Percentiles rank a stretch among this genome's conserved stretches.
phyloP scores from a whole-genome alignment of 352 stramenopile species.

The Blastocystis sp. region DNA sequence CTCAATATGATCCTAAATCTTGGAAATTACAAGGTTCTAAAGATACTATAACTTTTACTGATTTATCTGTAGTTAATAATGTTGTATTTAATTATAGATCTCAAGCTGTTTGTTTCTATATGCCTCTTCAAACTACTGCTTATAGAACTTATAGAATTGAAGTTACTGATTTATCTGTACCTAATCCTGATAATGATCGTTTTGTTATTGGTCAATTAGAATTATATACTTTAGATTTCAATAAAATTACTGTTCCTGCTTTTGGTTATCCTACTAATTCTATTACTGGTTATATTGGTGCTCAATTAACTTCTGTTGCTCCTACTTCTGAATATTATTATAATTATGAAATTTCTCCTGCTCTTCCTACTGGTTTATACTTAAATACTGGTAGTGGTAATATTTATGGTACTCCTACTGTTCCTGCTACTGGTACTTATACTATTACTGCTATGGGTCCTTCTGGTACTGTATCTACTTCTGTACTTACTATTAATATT shows the following conservation, averaged over 20 bases:
- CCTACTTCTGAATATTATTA: background rate
- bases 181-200: no score
- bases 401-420: constrained; percentile 4
- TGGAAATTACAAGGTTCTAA: constrained; percentile 17
- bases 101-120: constrained; percentile 34
- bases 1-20: background rate
- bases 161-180: no score
- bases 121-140: constrained; percentile 13
- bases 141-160: background rate
- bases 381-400: no score
- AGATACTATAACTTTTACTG: background rate
- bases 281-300: constrained; percentile 1
- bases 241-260: background rate
- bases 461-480: background rate
- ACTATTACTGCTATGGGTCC: constrained; percentile 14
- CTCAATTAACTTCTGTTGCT: background rate
- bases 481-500: no score
- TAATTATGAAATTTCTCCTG: background rate
- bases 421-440: constrained; percentile 5
- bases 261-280: background rate
- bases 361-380: no score
- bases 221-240: constrained; percentile 3
- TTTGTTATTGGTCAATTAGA: no score
- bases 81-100: no score
- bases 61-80: no score